Conservation (phyloP, 1,284 basidiomycete genomes). For the Heterobasidion annosum region DNA sequence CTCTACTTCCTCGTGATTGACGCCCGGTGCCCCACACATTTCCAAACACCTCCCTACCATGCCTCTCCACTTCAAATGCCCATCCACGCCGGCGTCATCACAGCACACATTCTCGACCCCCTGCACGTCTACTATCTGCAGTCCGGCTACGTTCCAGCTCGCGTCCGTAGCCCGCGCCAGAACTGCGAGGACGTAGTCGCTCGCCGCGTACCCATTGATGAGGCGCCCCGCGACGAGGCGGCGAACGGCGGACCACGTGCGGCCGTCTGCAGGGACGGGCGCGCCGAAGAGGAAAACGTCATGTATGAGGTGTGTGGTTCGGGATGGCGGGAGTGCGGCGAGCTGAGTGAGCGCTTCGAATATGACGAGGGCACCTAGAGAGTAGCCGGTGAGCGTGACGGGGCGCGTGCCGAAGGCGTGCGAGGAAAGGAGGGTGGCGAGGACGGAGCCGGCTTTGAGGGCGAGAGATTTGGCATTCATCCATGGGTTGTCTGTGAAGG, state of each 20-base stretch:
- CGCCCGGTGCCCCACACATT: constrained; percentile 29
- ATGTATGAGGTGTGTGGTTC: constrained; percentile 49
- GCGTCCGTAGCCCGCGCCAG: constrained; percentile 58
- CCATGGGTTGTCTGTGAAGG: constrained; percentile 45
- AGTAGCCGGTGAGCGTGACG: constrained; percentile 47
- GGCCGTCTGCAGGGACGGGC: constrained; percentile 47
- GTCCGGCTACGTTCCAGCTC: constrained; percentile 63
- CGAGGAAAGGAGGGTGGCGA: constrained; percentile 41
- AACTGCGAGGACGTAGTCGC: constrained; percentile 72
- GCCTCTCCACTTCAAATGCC: constrained; percentile 46
- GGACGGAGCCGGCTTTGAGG: constrained; percentile 44
- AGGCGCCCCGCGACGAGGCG: constrained; percentile 60
- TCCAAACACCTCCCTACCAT: constrained; percentile 38
- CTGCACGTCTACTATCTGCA: constrained; percentile 52
- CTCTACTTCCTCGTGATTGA: constrained; percentile 28
- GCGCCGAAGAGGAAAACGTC: constrained; percentile 72
- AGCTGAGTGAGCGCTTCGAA: constrained; percentile 37
- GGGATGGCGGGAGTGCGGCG: constrained; percentile 27
- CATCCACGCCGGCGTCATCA: constrained; percentile 31
- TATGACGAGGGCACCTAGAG: constrained; percentile 45
- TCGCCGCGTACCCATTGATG: constrained; percentile 63
- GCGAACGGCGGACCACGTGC: constrained; percentile 55
- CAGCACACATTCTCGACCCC: constrained; percentile 67
- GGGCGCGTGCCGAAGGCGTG: constrained; percentile 49
- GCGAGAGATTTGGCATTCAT: constrained; percentile 45